Conservation (phyloP, 2,329 filamentous ascomycete species). For the Didymellaceae sp. region DNA sequence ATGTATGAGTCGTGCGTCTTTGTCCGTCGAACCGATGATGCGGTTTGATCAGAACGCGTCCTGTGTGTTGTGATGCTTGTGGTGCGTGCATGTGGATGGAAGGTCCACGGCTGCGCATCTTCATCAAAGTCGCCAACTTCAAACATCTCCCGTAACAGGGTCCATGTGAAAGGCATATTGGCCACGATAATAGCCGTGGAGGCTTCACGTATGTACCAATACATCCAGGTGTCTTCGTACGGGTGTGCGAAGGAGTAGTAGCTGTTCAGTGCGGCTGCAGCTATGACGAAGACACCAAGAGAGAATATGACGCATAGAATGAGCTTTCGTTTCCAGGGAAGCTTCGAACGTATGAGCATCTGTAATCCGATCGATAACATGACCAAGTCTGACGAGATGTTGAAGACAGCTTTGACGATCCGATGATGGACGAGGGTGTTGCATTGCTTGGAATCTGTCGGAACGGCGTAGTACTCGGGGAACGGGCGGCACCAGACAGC, state of each 20-base stretch:
- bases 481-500: constrained; percentile 63
- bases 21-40: constrained; percentile 8
- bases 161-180: constrained; percentile 61
- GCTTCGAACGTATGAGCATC: constrained; percentile 52
- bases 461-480: constrained; percentile 60
- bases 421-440: constrained; percentile 44
- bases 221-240: constrained; percentile 37
- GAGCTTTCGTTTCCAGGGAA: constrained; percentile 58
- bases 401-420: constrained; percentile 51
- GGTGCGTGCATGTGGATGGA: constrained; percentile 36
- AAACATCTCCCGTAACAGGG: constrained; percentile 58
- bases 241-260: constrained; percentile 48
- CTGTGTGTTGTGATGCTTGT: constrained; percentile 30
- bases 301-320: constrained; percentile 64
- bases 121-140: constrained; percentile 44
- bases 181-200: constrained; percentile 53
- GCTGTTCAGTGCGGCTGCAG: constrained; percentile 58
- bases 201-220: constrained; percentile 43
- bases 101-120: constrained; percentile 34
- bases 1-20: constrained; percentile 13
- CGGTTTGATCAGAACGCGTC: constrained; percentile 19
- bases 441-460: constrained; percentile 47
- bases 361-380: constrained; percentile 55
- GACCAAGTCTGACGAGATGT: constrained; percentile 55
- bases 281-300: constrained; percentile 59